phyloP scores from a whole-genome alignment of 1,284 basidiomycete species.

The Gymnopus androsaceus region DNA sequence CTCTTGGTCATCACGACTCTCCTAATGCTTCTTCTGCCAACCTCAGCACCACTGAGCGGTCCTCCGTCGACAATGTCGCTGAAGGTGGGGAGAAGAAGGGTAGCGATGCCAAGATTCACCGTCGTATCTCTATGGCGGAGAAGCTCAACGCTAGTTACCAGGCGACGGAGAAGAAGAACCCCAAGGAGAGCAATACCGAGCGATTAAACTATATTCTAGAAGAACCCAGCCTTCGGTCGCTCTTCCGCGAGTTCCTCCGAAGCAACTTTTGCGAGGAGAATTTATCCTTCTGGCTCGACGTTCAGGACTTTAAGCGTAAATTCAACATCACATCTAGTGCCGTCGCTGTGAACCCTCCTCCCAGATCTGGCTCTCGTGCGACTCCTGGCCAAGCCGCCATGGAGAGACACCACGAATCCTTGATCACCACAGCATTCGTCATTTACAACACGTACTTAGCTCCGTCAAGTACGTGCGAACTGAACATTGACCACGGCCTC shows the following conservation, averaged over 20 bases:
- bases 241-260: slow-evolving; percentile 94
- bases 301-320: slow-evolving; percentile 94
- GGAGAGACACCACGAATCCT: slow-evolving; percentile 95
- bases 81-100: slow-evolving; percentile 37
- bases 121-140: slow-evolving; percentile 78
- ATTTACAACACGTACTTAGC: slow-evolving; percentile 97
- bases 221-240: slow-evolving; percentile 83
- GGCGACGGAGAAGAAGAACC: slow-evolving; percentile 52
- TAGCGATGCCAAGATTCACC: slow-evolving; percentile 68
- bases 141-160: slow-evolving; percentile 65
- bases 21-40: slow-evolving; percentile 69
- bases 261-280: slow-evolving; percentile 99
- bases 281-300: slow-evolving; percentile 95
- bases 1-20: slow-evolving; percentile 45
- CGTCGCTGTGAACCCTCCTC: slow-evolving; percentile 55
- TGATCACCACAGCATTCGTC: slow-evolving; percentile 92
- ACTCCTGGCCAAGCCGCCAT: slow-evolving; percentile 85
- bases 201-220: slow-evolving; percentile 91
- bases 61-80: slow-evolving; percentile 44
- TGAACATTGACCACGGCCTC: slow-evolving; percentile 97
- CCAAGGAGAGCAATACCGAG: slow-evolving; percentile 89
- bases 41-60: slow-evolving; percentile 50
- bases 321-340: slow-evolving; percentile 95
- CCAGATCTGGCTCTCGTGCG: slow-evolving; percentile 43
- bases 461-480: slow-evolving; percentile 91